Evolutionary conservation across 139 green algal species (phyloP).

Genomic region (Micromonas commoda): DNA sequence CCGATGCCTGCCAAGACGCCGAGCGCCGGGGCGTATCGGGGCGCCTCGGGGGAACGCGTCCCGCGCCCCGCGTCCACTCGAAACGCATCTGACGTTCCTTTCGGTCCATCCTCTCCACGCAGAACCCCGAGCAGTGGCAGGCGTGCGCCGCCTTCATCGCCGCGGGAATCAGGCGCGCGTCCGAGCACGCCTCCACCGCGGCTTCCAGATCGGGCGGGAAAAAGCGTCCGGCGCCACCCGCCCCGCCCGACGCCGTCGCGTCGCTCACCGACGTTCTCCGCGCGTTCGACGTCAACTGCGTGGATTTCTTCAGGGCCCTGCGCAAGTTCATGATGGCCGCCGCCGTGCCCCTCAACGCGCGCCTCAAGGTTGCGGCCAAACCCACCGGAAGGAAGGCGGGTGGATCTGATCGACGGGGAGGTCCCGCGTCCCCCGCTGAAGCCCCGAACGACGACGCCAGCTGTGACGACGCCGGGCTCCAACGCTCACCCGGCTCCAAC

Average conservation of each 20-base stretch:
- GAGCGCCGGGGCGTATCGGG: too few species aligned
- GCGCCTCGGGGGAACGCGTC: too few species aligned
- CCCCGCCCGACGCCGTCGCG: background rate
- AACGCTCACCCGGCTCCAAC: too few species aligned
- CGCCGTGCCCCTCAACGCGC: background rate
- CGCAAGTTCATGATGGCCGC: background rate
- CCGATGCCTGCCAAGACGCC: background rate
- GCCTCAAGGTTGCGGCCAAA: background rate
- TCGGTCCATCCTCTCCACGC: background rate
- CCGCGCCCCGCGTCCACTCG: too few species aligned
- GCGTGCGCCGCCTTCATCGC: background rate
- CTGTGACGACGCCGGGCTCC: background rate
- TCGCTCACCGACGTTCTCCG: background rate
- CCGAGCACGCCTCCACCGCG: background rate
- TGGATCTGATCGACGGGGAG: too few species aligned
- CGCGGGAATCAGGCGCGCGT: background rate
- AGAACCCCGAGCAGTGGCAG: background rate
- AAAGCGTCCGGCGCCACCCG: background rate
- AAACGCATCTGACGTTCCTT: too few species aligned
- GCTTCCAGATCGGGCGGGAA: too few species aligned
- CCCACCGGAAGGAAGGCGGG: background rate
- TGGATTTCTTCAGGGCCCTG: conserved; percentile 5
- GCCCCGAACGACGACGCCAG: background rate
- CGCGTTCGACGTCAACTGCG: background rate
- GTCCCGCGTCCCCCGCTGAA: background rate